These are phyloP conservation scores for Tetrapisispora fleetii DNA, from an alignment of 805 yeast genomes.

Conservation along the genomic window DNA sequence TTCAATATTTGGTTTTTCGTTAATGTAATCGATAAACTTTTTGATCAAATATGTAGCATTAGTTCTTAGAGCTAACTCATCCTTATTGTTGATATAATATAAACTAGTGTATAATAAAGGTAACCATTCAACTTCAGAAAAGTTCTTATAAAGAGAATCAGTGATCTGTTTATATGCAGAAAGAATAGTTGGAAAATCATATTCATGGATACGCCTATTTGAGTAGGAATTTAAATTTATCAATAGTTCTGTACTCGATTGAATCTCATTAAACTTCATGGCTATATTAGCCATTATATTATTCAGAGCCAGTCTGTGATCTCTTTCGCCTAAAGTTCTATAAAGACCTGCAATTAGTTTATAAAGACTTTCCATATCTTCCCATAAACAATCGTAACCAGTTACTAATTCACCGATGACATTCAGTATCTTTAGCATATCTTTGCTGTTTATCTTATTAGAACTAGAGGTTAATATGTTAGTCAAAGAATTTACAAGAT, in stretches of 20 bases:
- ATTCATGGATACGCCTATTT: slow-evolving; percentile 50
- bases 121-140: slow-evolving; percentile 58
- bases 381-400: slow-evolving; percentile 43
- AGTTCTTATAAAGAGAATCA: slow-evolving; percentile 38
- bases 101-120: slow-evolving; percentile 65
- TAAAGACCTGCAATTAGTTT: slow-evolving; percentile 47
- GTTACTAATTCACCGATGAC: slow-evolving; percentile 47
- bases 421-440: slow-evolving; percentile 47
- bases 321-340: slow-evolving; percentile 45
- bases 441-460: slow-evolving; percentile 39
- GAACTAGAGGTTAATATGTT: slow-evolving; percentile 51
- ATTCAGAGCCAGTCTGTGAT: slow-evolving; percentile 55
- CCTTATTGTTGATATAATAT: slow-evolving; percentile 63
- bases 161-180: slow-evolving; percentile 56
- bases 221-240: slow-evolving; percentile 64
- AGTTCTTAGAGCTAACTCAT: slow-evolving; percentile 70
- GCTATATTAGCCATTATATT: slow-evolving; percentile 53
- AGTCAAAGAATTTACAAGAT: slow-evolving; percentile 48
- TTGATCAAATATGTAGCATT: slow-evolving; percentile 59
- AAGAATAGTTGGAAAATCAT: slow-evolving; percentile 70
- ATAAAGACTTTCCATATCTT: slow-evolving; percentile 41
- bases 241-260: slow-evolving; percentile 42
- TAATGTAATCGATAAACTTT: slow-evolving; percentile 52
- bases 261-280: slow-evolving; percentile 34
- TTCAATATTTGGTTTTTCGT: slow-evolving; percentile 23